These are phyloP conservation scores for Lecanicillium sp. DNA, from an alignment of 2,329 filamentous ascomycete species.

Conservation along the genomic window DNA sequence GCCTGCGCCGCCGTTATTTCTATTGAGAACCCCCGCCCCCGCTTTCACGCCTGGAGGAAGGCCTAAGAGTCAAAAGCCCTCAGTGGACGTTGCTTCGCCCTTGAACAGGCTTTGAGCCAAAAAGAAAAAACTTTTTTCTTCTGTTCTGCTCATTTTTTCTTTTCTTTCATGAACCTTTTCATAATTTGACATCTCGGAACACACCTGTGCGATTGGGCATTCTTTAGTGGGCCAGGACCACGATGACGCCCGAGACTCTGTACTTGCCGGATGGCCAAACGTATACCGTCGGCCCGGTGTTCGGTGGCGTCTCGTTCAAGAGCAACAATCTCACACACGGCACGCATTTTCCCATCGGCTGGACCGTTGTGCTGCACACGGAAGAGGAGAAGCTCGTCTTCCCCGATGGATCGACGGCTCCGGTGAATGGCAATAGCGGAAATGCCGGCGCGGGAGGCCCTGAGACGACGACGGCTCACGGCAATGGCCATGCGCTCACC, in stretches of 20 bases:
- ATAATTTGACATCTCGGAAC: too few species aligned
- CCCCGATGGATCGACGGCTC: neutral
- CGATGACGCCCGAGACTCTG: constrained; percentile 42
- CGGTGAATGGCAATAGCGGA: neutral
- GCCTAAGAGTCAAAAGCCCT: neutral
- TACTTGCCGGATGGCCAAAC: constrained; percentile 84
- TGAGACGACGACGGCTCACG: constrained; percentile 13
- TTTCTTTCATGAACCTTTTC: neutral
- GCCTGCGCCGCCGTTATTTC: constrained; percentile 3
- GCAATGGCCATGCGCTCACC: neutral
- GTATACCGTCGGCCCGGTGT: constrained; percentile 76
- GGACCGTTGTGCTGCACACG: constrained; percentile 82
- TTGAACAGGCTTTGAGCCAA: neutral
- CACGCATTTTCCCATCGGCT: constrained; percentile 74
- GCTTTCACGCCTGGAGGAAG: neutral
- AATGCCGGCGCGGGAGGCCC: neutral
- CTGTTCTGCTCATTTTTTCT: neutral
- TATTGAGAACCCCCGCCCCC: constrained; percentile 9
- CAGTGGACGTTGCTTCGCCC: neutral
- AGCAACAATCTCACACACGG: constrained; percentile 65
- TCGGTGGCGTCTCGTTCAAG: constrained; percentile 89
- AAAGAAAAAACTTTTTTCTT: neutral
- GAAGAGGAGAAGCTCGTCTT: constrained; percentile 34
- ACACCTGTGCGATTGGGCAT: too few species aligned
- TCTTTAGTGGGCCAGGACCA: neutral